Conservation (phyloP, 2,329 filamentous ascomycete genomes). For the Diaporthe sp. region DNA sequence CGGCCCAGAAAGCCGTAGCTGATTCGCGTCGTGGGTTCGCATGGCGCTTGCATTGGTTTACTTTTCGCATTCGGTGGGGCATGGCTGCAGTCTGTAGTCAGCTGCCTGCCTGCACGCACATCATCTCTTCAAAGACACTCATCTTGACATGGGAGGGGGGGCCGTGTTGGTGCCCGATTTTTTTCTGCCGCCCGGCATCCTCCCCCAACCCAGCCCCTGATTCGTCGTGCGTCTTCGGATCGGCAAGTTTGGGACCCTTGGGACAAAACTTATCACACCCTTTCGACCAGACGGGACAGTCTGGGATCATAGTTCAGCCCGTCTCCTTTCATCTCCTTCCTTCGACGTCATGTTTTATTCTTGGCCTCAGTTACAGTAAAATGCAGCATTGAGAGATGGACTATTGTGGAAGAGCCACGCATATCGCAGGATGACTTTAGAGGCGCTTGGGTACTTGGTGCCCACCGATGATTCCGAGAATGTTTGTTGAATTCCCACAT, state of each 20-base stretch:
- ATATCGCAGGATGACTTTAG: neutral
- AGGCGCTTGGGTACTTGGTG: neutral
- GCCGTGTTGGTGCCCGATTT: slow-evolving; percentile 30
- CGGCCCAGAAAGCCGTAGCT: neutral
- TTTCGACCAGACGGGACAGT: neutral
- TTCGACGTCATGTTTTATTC: neutral
- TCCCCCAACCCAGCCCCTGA: slow-evolving; percentile 4
- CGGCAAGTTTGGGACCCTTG: slow-evolving; percentile 12
- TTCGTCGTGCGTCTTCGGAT: slow-evolving; percentile 6
- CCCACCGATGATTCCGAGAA: neutral
- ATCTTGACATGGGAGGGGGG: neutral
- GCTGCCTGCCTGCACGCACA: slow-evolving; percentile 10
- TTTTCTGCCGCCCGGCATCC: slow-evolving; percentile 16
- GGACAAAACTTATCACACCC: slow-evolving; percentile 1
- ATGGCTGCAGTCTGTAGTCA: slow-evolving; percentile 24
- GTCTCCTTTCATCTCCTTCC: neutral
- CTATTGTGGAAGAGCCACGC: neutral
- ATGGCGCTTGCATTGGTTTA: slow-evolving; percentile 1
- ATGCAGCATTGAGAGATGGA: neutral
- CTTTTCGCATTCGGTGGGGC: slow-evolving; percentile 12
- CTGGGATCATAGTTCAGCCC: neutral
- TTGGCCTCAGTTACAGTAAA: neutral
- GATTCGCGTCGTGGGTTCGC: slow-evolving; percentile 12
- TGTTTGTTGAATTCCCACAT: too few species aligned
- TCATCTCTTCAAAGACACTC: slow-evolving; percentile 3